Base-by-base conservation (phyloP, 805 yeast species). In the Myxozyma kluyveri region DNA sequence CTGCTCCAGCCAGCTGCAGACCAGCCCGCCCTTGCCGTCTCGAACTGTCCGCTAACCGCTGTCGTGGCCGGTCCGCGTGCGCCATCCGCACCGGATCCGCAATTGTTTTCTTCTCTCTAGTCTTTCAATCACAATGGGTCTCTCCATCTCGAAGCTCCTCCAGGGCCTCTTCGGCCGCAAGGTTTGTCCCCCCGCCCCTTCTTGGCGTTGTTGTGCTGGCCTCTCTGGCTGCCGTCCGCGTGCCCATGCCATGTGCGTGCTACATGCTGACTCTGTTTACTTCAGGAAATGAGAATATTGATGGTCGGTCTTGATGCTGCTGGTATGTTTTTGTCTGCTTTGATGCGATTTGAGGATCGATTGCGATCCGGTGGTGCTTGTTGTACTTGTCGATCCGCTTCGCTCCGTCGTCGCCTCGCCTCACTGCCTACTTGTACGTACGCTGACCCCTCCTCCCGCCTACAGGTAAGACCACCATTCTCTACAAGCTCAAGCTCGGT, bases 141-240 rank as follows among this genome's bases (percentile, higher is more conserved):
- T n/a, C 75, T 86, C 89, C 66, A 82, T 90, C 75, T 91, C 97
- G 62, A 90, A 88, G 76, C 82, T 90, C 75, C 86, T 91, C 72
- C 84, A 84, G 74, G 91, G 90, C 81, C 93, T 90, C 65, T 87
- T 91, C 69, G 97, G 96, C 77, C 89, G 88, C 76, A 90, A 86
- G 78, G 98, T 56, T 33, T n/a, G 50, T 42, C 33, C 14, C 33
- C 14, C 14, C 33, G 12, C 33, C 14, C 33, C 12, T 9, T 29
- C 33, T 29, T 14, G 33, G 12, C 33, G 12, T 29, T 14, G 33
- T 14, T 29, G 14, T 29, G 33, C 33, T 9, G 33, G n/a, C n/a
- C n/a, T n/a, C n/a, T n/a, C 9, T n/a, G 17, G 29, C 12, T 9
- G 9, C 26, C 45, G n/a, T 21, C 24, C 40, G 21, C 35, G 31